Evolutionary conservation across 768 basidiomycete species (phyloP).

Genomic region (Tricholoma flavovirens): DNA sequence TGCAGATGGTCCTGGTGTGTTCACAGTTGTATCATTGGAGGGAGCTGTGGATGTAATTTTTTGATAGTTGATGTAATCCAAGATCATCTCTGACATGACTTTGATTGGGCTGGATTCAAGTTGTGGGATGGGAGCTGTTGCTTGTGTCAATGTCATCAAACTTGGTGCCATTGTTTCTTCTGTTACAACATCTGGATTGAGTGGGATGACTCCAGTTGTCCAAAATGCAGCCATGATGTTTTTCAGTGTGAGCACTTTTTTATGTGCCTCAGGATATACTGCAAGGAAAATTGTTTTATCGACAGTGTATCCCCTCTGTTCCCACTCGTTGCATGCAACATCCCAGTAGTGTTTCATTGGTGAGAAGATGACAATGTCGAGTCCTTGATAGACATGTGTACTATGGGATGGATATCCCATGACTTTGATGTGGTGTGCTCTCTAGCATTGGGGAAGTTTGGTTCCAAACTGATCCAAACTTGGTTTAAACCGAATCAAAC

Average conservation of each 20-base stretch:
- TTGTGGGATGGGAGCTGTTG: constrained; percentile 10
- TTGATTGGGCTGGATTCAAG: constrained; percentile 11
- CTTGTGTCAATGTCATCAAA: constrained; percentile 12
- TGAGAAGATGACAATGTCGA: too few species aligned
- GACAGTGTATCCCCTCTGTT: background rate
- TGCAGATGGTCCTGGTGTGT: background rate
- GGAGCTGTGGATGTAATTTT: background rate
- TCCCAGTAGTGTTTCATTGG: too few species aligned
- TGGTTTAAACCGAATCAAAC: too few species aligned
- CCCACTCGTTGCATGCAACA: background rate
- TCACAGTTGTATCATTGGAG: too few species aligned
- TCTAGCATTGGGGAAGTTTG: too few species aligned
- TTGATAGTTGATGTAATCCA: background rate
- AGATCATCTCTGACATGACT: constrained; percentile 1
- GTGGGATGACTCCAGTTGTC: constrained; percentile 19
- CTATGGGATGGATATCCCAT: too few species aligned
- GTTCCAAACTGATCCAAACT: too few species aligned
- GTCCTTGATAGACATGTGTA: too few species aligned
- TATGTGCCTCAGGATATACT: constrained; percentile 15
- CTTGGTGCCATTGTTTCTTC: constrained; percentile 20
- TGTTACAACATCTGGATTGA: constrained; percentile 17
- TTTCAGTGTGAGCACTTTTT: constrained; percentile 4
- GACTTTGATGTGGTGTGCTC: too few species aligned
- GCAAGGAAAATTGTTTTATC: background rate
- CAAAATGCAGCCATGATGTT: constrained; percentile 20